Conservation (phyloP, 2,329 filamentous ascomycete species). For the Metarhizium rileyi region DNA sequence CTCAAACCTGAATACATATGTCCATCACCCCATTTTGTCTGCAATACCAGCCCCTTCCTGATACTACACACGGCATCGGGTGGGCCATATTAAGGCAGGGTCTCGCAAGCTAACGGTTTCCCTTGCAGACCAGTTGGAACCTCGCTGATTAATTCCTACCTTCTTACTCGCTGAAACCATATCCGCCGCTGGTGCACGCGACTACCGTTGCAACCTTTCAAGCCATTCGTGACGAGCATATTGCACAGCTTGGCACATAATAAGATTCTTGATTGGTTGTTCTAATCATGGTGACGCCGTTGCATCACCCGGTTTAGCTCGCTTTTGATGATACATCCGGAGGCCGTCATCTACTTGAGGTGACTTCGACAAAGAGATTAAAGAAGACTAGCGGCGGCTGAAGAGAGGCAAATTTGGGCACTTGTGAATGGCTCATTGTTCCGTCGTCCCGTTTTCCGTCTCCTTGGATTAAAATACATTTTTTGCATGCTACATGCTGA, state of each 20-base stretch:
- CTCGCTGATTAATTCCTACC: conserved; percentile 26
- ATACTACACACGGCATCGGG: neutral
- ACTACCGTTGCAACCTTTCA: conserved; percentile 1
- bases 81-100: neutral
- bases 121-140: conserved; percentile 3
- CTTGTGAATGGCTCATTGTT: neutral
- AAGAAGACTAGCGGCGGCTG: neutral
- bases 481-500: neutral
- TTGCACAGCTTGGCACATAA: conserved; percentile 3
- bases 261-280: conserved; percentile 8
- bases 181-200: conserved; percentile 3
- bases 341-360: neutral
- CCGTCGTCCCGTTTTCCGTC: neutral
- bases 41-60: neutral
- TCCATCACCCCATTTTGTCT: neutral
- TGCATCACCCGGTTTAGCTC: neutral
- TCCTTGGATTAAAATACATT: neutral
- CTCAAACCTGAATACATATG: too few relatives aligned
- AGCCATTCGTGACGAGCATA: neutral
- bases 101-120: neutral
- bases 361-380: neutral
- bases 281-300: neutral
- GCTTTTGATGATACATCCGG: neutral
- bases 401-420: neutral
- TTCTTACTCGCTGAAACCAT: conserved; percentile 20